Base-by-base conservation (phyloP, 129 eudicot species). In the Mikania micrantha region DNA sequence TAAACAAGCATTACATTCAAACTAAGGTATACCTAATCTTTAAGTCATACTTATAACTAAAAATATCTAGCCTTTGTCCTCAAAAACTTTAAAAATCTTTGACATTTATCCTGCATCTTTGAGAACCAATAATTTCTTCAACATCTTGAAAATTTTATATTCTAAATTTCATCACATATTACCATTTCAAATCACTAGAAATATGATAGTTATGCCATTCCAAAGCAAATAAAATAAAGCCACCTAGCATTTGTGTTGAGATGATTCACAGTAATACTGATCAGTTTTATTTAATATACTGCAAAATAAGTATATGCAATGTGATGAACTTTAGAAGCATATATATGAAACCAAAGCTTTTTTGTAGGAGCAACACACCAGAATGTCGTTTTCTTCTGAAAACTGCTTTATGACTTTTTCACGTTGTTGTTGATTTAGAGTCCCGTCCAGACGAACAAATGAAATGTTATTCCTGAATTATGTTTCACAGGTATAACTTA, bases 401-500 rank as follows among this genome's bases (percentile, higher is more conserved):
- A 93, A 93, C 75, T 82, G 89, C 71, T 86, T 87, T 65, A 93
- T 80, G 49, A 93, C 99, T 79, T 76, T 93, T 78, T 93, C 99
- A 12, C 99, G 99, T 70, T 89, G 96, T 70, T 89, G 99, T 73
- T 76, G 99, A 81, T 83, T 93, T 64, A 93, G 74, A 66, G 96
- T 93, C 47, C 99, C 99, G 87, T 93, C 99, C 64, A 93, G 75
- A 22, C 99, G 96, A 71, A 90, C 81, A 88, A 89, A 89, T n/a
- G 92, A 39, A 40, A 93, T 89, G 41, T 80, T 85, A 69, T 71
- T 82, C 87, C 96, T 93, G 81, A 25, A 73, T 74, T 19, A 32
- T n/a, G 31, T 12, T 58, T 28, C 11, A 40, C 3, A 29, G 39
- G 13, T 38, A 70, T 20, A 27, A 52, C 17, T 54, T 12, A 77